A percentile compares a stretch with the other conserved stretches of the same genome.
Conservation (phyloP, 140 eudicot species). For the Cichorium intybus region DNA sequence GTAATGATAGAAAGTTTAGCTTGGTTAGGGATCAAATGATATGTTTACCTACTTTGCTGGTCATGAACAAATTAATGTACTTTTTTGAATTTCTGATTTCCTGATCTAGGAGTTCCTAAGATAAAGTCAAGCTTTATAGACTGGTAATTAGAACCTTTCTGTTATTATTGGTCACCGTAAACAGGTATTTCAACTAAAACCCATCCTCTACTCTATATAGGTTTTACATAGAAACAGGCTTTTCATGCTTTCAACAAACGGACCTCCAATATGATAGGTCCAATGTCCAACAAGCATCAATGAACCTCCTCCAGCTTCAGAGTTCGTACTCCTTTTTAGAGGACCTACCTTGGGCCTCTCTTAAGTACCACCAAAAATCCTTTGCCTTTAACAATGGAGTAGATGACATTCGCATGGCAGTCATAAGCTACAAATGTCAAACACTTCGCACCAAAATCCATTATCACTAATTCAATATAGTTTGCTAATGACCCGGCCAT, state of each 20-base stretch:
- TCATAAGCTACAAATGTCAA: neutral
- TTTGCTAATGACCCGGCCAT: neutral
- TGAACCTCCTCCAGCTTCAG: too few relatives aligned
- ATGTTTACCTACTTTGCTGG: conserved; percentile 4
- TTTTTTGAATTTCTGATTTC: neutral
- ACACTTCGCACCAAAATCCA: conserved; percentile 4
- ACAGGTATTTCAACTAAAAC: neutral
- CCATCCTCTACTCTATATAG: too few relatives aligned
- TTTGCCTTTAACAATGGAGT: neutral
- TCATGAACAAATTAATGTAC: neutral
- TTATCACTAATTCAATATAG: neutral
- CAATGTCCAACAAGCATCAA: too few relatives aligned
- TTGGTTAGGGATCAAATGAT: neutral
- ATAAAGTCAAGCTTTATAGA: neutral
- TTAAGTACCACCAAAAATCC: too few relatives aligned
- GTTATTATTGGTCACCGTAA: neutral
- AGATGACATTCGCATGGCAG: neutral
- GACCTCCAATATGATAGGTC: too few relatives aligned
- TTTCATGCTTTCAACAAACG: too few relatives aligned
- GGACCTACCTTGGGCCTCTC: too few relatives aligned
- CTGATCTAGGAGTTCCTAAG: neutral
- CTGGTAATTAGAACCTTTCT: neutral
- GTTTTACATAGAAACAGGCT: too few relatives aligned
- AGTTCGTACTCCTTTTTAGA: too few relatives aligned
- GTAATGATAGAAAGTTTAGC: neutral